A percentile compares a stretch with the other conserved stretches of the same genome.
phyloP scores from a whole-genome alignment of 495 filamentous ascomycete genomes.

The Glonium stellatum region DNA sequence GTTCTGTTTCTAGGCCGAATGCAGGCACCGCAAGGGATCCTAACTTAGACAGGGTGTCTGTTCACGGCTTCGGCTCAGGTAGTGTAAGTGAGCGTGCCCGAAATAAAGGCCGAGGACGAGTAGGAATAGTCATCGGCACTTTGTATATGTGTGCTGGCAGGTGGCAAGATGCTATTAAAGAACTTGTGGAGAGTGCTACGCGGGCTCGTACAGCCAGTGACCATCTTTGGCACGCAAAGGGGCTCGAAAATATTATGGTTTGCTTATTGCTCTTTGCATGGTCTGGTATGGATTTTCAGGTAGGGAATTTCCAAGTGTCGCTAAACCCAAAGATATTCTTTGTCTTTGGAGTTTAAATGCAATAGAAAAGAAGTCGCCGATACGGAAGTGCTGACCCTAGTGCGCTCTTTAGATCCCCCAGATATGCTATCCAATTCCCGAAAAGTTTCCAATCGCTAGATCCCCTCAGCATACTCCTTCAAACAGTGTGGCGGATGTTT shows the following conservation, averaged over 20 bases:
- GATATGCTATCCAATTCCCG: slow-evolving; percentile 53
- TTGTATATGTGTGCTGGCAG: slow-evolving; percentile 82
- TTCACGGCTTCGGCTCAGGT: slow-evolving; percentile 75
- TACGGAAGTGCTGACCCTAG: slow-evolving; percentile 9
- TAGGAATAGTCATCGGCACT: slow-evolving; percentile 73
- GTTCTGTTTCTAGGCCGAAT: slow-evolving; percentile 22
- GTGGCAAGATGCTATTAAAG: slow-evolving; percentile 82
- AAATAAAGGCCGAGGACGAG: slow-evolving; percentile 74
- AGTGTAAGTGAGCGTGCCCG: slow-evolving; percentile 66
- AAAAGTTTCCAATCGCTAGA: slow-evolving; percentile 39
- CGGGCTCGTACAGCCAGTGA: slow-evolving; percentile 76
- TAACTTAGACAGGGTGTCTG: slow-evolving; percentile 72
- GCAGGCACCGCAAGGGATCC: slow-evolving; percentile 33
- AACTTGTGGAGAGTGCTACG: slow-evolving; percentile 71
- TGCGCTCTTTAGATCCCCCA: slow-evolving; percentile 48
- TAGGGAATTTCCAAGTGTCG: slow-evolving; percentile 36
- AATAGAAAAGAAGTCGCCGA: background rate
- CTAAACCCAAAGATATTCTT: no score
- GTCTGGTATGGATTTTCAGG: slow-evolving; percentile 79
- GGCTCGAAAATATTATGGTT: slow-evolving; percentile 76
- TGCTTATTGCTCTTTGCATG: slow-evolving; percentile 78
- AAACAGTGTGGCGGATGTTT: slow-evolving; percentile 39
- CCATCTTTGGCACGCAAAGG: slow-evolving; percentile 95
- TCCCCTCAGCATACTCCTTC: slow-evolving; percentile 36
- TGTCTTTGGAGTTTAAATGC: no score